These are phyloP conservation scores for Fusarium algeriense DNA, from an alignment of 2,329 filamentous ascomycete genomes.

Conservation along the genomic window DNA sequence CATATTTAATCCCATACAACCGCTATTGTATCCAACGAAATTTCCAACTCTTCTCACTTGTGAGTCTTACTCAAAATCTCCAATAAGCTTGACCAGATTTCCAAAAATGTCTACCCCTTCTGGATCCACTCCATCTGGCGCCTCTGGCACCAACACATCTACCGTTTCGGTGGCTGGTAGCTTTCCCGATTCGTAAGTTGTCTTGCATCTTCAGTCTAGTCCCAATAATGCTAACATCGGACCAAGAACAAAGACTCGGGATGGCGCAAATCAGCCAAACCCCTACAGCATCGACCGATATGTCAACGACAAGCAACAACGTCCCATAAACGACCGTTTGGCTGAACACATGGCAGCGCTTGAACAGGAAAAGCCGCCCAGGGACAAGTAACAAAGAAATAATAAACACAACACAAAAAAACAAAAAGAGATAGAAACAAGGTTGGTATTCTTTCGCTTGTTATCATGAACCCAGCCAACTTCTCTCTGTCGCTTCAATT, in stretches of 20 bases:
- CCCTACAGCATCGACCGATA: not conserved
- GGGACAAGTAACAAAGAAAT: not conserved
- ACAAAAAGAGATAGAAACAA: not conserved
- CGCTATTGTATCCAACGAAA: not conserved
- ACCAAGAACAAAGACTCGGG: not conserved
- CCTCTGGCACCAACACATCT: not conserved
- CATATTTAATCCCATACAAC: not conserved
- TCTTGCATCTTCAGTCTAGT: not conserved
- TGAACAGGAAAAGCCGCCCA: not conserved
- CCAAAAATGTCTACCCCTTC: not conserved
- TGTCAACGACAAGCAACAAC: not conserved
- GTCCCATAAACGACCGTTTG: not conserved
- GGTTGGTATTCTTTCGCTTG: not conserved
- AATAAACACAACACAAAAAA: not conserved
- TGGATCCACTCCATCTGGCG: not conserved
- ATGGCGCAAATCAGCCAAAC: not conserved
- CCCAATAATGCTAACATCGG: not conserved
- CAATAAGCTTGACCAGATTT: not conserved
- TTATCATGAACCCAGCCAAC: not conserved
- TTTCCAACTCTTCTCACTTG: not conserved
- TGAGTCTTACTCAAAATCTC: not conserved
- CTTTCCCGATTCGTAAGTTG: not conserved
- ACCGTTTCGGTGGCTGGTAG: constrained; percentile 2
- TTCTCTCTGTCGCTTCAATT: not conserved
- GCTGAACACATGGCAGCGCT: not conserved